Evolutionary conservation across 805 yeast species (phyloP).

Genomic region (Saturnispora bothae): DNA sequence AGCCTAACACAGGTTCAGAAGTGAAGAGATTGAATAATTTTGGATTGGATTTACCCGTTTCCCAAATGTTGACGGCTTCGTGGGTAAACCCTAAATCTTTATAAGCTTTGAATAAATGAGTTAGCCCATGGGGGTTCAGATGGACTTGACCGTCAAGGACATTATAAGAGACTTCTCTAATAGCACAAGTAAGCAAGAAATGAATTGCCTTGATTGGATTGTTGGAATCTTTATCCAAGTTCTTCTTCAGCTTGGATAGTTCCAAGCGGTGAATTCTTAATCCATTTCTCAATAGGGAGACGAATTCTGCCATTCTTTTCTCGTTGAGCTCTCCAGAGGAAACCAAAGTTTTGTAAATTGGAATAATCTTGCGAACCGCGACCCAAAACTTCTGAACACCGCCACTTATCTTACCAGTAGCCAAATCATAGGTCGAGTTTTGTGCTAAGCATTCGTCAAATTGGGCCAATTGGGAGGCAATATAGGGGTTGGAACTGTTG

Average conservation of each 20-base stretch:
- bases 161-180: constrained; percentile 43
- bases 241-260: constrained; percentile 43
- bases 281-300: constrained; percentile 44
- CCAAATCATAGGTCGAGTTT: constrained; percentile 28
- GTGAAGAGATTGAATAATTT: constrained; percentile 37
- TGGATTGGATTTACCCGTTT: constrained; percentile 41
- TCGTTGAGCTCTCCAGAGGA: constrained; percentile 38
- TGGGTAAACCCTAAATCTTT: constrained; percentile 49
- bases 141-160: constrained; percentile 33
- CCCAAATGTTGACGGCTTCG: constrained; percentile 67
- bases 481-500: not conserved
- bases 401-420: constrained; percentile 30
- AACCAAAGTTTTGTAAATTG: constrained; percentile 36
- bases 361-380: constrained; percentile 40
- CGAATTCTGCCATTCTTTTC: constrained; percentile 37
- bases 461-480: constrained; percentile 6
- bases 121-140: constrained; percentile 43
- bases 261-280: constrained; percentile 46
- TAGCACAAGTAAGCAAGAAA: constrained; percentile 36
- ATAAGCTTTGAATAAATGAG: constrained; percentile 46
- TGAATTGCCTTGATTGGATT: constrained; percentile 48
- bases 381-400: constrained; percentile 42
- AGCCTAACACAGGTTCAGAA: constrained; percentile 57
- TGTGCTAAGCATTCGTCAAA: constrained; percentile 39
- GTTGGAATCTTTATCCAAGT: constrained; percentile 48